Evolutionary conservation across 495 filamentous ascomycete genomes (phyloP), one percentile per base, ranked within the genome.

Genomic region (Lindgomyces ingoldianus): DNA sequence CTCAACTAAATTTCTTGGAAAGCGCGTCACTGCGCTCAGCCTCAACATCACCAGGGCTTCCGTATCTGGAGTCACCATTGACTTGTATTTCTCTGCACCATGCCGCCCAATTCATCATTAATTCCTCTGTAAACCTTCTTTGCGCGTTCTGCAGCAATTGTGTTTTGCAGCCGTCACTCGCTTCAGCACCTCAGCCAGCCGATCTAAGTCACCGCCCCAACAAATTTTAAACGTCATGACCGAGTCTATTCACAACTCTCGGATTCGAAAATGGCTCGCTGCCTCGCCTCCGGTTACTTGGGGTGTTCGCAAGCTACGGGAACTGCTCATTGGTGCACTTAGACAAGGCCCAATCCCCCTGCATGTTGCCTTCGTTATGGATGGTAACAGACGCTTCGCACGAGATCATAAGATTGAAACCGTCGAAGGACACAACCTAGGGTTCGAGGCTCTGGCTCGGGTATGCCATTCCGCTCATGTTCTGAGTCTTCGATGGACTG

Each of bases 281-380:
- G 86, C 87, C 61, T 96, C 91, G 27, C 94, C 94, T 1, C 94
- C 93, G 3, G 85, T 89, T 57, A 91, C 96, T 82, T 96, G 89
- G 84, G 83, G 81, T 12, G 81, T 92, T 36, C 83, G 80, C 29
- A 82, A 83, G 61, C 76, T 93, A 11, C 87, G 91, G 66, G 87
- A 91, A 65, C 78, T 95, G 56, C 81, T 98, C 56, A 90, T 98
- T 71, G 91, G 90, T 54, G 89, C 92, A 19, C 78, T 98, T 30
- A 87, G 85, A 59, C 91, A 96, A 75, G 94, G 95, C 3, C 90
- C 93, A 8, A 86, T 98, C 51, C 94, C 94, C 14, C 85, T 88
- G 65, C 94, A 98, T 85, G 85, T 98, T 54, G 94, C 94, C 6
- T 98, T 98, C 71, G 92, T 96, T 58, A 98, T 98, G 95, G 94